These are phyloP conservation scores for Phytophthora brassicae DNA, from an alignment of 352 stramenopile genomes.

Conservation along the genomic window DNA sequence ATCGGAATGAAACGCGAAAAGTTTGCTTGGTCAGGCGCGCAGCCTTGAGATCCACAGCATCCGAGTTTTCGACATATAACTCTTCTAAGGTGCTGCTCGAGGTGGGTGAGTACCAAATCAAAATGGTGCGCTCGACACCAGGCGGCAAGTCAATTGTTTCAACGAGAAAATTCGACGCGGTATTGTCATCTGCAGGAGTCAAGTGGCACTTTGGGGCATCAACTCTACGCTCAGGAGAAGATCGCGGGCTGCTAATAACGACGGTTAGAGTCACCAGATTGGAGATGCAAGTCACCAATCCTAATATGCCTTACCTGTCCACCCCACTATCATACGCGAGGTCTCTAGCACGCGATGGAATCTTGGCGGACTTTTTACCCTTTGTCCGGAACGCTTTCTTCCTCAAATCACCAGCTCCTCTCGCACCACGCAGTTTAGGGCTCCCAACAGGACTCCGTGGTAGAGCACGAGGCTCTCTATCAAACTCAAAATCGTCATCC, in stretches of 20 bases:
- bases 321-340: slow-evolving; percentile 73
- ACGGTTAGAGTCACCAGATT: neutral
- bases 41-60: slow-evolving; percentile 78
- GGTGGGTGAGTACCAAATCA: slow-evolving; percentile 83
- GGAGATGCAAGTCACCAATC: neutral
- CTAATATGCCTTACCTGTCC: slow-evolving; percentile 56
- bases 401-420: slow-evolving; percentile 38
- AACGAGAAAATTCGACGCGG: slow-evolving; percentile 84
- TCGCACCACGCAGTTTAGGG: slow-evolving; percentile 48
- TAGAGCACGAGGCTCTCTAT: slow-evolving; percentile 58
- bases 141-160: slow-evolving; percentile 87
- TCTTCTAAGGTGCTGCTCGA: slow-evolving; percentile 45
- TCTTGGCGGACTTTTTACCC: slow-evolving; percentile 48
- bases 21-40: slow-evolving; percentile 84
- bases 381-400: slow-evolving; percentile 59
- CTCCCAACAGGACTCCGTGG: slow-evolving; percentile 54
- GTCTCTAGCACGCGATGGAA: slow-evolving; percentile 57
- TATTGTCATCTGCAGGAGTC: slow-evolving; percentile 57
- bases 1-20: slow-evolving; percentile 87
- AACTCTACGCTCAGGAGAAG: slow-evolving; percentile 72
- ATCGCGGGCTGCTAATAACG: slow-evolving; percentile 58
- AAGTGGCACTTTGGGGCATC: slow-evolving; percentile 49
- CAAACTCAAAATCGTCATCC: slow-evolving; percentile 90
- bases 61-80: slow-evolving; percentile 42
- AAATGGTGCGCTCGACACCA: slow-evolving; percentile 85